Conservation (phyloP, 192 early-diverging fungal species). For the Entomortierella beljakovae region DNA sequence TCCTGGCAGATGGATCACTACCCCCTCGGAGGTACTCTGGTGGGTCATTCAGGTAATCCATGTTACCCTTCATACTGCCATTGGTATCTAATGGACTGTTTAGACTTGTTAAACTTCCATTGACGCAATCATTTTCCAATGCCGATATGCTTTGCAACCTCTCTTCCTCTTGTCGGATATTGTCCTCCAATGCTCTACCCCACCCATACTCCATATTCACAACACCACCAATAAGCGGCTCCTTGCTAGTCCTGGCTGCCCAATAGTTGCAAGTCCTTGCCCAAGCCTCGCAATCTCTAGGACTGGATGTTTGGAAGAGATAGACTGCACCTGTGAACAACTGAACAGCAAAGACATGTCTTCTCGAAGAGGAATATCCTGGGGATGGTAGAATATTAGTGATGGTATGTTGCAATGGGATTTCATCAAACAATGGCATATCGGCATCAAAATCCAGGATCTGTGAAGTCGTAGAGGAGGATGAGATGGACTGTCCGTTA, state of each 20-base stretch:
- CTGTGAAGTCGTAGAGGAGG: not conserved
- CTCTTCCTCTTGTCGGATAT: constrained; percentile 20
- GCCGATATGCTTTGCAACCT: not conserved
- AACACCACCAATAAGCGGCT: constrained; percentile 88
- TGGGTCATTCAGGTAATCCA: constrained; percentile 1
- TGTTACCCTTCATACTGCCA: not conserved
- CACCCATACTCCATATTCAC: constrained; percentile 96
- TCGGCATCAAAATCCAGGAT: constrained; percentile 13
- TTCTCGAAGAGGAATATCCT: constrained; percentile 82
- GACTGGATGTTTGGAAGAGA: constrained; percentile 85
- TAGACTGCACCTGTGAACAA: constrained; percentile 86
- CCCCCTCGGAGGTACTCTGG: not conserved
- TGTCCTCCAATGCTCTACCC: constrained; percentile 63
- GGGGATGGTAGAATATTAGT: constrained; percentile 87
- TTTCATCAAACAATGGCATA: constrained; percentile 50
- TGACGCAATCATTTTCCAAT: constrained; percentile 1
- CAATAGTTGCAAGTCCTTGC: constrained; percentile 92
- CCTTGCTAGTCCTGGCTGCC: constrained; percentile 91
- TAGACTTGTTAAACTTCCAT: constrained; percentile 1
- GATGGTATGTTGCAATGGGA: constrained; percentile 82
- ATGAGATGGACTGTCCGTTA: not conserved
- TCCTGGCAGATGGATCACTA: not conserved
- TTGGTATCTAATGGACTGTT: not conserved
- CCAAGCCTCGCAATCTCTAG: constrained; percentile 85
- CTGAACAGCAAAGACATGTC: constrained; percentile 89